These are phyloP conservation scores for Colletotrichum lupini DNA, from an alignment of 2,329 filamentous ascomycete species.

Conservation along the genomic window DNA sequence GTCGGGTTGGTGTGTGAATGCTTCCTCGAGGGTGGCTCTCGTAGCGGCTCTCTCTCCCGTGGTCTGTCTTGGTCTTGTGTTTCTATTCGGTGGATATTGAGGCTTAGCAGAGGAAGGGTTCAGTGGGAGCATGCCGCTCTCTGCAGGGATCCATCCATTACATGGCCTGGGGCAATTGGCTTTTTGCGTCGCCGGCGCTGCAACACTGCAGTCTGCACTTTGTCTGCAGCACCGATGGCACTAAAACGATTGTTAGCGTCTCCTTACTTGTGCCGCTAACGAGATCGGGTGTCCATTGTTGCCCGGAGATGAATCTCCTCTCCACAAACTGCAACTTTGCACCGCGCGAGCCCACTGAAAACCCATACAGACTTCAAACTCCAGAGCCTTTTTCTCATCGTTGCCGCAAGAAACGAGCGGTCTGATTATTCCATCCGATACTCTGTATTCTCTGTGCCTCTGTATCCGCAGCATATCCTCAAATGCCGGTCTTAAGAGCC, in stretches of 20 bases:
- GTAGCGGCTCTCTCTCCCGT: background rate
- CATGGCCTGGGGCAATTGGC: background rate
- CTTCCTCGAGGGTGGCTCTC: background rate
- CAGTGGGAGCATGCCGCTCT: conserved; percentile 5
- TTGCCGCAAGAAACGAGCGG: background rate
- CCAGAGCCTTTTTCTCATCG: background rate
- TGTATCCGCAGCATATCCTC: background rate
- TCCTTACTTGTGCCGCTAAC: conserved; percentile 1
- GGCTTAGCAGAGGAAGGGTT: conserved; percentile 29
- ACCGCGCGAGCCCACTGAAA: background rate
- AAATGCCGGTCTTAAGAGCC: background rate
- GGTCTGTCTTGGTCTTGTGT: conserved; percentile 25
- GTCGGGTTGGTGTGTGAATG: background rate
- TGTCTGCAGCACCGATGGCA: conserved; percentile 24
- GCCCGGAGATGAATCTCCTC: conserved; percentile 33
- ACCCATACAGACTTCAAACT: background rate
- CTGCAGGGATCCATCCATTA: conserved; percentile 13
- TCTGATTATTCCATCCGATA: background rate
- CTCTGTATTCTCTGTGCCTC: background rate
- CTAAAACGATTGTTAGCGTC: conserved; percentile 9
- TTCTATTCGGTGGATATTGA: conserved; percentile 20
- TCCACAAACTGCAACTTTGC: conserved; percentile 18
- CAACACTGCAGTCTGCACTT: background rate
- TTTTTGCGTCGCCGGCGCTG: background rate
- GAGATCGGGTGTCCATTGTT: conserved; percentile 30